Percentiles rank a stretch among this genome's conserved stretches.
Evolutionary conservation across 371 early-diverging fungal genomes (phyloP).

Genomic region (Circinella umbellata): DNA sequence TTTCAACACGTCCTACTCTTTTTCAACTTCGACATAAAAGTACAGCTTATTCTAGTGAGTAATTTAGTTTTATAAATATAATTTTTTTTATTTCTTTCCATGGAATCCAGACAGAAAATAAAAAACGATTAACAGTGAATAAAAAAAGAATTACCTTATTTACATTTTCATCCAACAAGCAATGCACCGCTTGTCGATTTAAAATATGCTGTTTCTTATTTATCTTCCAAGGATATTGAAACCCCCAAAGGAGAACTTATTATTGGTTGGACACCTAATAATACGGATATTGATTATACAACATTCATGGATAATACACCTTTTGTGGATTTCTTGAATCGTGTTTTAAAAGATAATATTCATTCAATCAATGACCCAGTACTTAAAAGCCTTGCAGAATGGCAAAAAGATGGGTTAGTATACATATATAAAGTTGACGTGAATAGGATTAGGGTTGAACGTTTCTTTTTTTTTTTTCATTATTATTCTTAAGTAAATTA

Average conservation of each 20-base stretch:
- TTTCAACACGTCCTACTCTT: neutral
- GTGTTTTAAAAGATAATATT: conserved; percentile 42
- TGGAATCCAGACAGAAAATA: no score
- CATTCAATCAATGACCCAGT: conserved; percentile 42
- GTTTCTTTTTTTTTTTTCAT: no score
- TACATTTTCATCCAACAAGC: conserved; percentile 18
- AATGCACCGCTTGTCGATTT: conserved; percentile 5
- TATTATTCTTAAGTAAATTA: no score
- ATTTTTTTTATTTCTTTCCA: neutral
- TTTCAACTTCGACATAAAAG: conserved; percentile 1
- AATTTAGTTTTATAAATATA: no score
- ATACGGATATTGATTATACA: conserved; percentile 26
- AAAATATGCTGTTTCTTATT: conserved; percentile 24
- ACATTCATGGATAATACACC: conserved; percentile 49
- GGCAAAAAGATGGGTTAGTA: conserved; percentile 59
- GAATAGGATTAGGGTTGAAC: neutral
- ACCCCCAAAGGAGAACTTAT: conserved; percentile 26
- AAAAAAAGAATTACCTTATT: conserved; percentile 4
- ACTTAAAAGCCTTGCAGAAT: conserved; percentile 55
- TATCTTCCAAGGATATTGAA: conserved; percentile 20
- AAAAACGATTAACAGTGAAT: neutral
- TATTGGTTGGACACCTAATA: conserved; percentile 46
- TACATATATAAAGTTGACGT: neutral
- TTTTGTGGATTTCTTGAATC: conserved; percentile 47
- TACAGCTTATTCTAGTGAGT: neutral